These are phyloP conservation scores for Sclerospora graminicola DNA, from an alignment of 352 stramenopile species.

Conservation along the genomic window DNA sequence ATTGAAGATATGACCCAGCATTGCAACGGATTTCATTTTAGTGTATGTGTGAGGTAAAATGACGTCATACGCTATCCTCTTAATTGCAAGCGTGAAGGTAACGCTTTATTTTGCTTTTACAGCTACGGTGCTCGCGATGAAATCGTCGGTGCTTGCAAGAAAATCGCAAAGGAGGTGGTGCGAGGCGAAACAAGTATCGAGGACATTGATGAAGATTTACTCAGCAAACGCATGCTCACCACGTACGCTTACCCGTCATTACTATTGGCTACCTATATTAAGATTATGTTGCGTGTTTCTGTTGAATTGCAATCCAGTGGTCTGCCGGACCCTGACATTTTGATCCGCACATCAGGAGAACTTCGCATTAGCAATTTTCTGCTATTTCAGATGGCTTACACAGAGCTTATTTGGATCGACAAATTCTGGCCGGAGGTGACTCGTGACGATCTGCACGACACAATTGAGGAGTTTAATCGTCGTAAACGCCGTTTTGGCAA, in stretches of 20 bases:
- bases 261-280: constrained; percentile 3
- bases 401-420: constrained; percentile 91
- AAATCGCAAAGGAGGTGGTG: constrained; percentile 79
- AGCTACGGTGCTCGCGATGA: constrained; percentile 93
- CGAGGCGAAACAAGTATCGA: constrained; percentile 47
- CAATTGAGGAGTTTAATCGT: constrained; percentile 77
- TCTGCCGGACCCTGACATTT: constrained; percentile 87
- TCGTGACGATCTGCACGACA: constrained; percentile 57
- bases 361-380: constrained; percentile 94
- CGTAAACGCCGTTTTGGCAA: constrained; percentile 86
- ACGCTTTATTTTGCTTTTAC: constrained; percentile 20
- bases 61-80: neutral
- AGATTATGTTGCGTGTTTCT: constrained; percentile 4
- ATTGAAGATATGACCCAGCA: constrained; percentile 83
- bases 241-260: constrained; percentile 31
- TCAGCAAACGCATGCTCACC: constrained; percentile 69
- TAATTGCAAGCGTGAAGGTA: constrained; percentile 1
- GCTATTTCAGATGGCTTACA: constrained; percentile 92
- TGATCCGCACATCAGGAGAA: constrained; percentile 93
- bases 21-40: constrained; percentile 73
- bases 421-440: constrained; percentile 94
- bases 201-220: constrained; percentile 63
- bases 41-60: constrained; percentile 65
- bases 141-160: constrained; percentile 87
- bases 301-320: constrained; percentile 33